Percentiles rank a stretch among this genome's conserved stretches.
phyloP scores from a whole-genome alignment of 441 rosid species.

The Gossypium laxum region DNA sequence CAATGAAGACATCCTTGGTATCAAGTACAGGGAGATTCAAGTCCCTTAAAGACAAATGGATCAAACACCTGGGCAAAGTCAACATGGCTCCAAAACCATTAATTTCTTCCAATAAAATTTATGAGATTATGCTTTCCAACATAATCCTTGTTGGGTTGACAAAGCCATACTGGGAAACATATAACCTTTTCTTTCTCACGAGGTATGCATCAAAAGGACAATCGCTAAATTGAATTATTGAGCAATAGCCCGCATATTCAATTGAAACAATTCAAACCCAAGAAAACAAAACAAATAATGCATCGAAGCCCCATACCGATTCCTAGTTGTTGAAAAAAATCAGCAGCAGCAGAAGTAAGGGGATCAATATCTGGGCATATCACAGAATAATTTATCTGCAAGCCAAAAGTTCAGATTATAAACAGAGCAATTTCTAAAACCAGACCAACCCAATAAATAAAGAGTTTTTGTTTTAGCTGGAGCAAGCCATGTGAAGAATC shows the following conservation, averaged over 20 bases:
- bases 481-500: constrained; percentile 20
- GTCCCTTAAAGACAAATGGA: not conserved
- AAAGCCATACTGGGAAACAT: not conserved
- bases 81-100: not conserved
- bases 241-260: not conserved
- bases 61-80: not conserved
- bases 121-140: not conserved
- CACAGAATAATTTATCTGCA: constrained; percentile 76
- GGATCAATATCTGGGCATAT: constrained; percentile 97
- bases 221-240: not conserved
- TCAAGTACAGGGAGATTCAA: not conserved
- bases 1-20: not conserved
- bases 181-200: not conserved
- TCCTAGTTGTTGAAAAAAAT: constrained; percentile 97
- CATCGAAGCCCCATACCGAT: constrained; percentile 36
- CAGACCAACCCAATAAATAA: not conserved
- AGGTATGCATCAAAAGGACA: not conserved
- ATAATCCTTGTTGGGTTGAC: not conserved
- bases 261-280: not conserved
- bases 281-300: not conserved
- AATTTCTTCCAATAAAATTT: not conserved
- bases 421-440: not conserved
- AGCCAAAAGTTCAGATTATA: constrained; percentile 20
- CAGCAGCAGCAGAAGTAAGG: constrained; percentile 81
- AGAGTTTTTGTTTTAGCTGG: not conserved